Evolutionary conservation across 371 early-diverging fungal genomes (phyloP), one percentile per base, ranked within the genome.

Genomic region (Rhizopus sp.): DNA sequence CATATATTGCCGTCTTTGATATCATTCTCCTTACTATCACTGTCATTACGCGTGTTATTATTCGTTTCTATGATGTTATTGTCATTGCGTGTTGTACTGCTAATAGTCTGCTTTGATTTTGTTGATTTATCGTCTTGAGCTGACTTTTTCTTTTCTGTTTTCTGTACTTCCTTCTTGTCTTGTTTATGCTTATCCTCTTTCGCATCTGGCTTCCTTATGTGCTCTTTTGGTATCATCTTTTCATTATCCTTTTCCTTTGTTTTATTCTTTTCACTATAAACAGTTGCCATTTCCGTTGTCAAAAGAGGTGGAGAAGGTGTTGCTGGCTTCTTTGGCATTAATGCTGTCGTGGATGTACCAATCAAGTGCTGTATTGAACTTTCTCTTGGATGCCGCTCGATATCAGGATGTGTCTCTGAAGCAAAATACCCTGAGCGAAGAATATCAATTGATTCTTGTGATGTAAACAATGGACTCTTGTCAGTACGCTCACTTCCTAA

Each of bases 361-460:
- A 59, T n/a, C n/a, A 59, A 39, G 31, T 59, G 59, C 17, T 31
- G 32, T 3, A 59, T 53, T 13, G 33, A 17, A 15, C 30, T 35
- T 37, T 17, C 44, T 13, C 42, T 49, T 23, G 10, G 53, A 44
- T 17, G 31, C 44, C 16, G 40, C 15, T 44, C 38, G 9, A 29
- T 41, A 13, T 34, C 9, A 39, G 62, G 57, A 57, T 30, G 30
- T 7, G 46, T 29, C 5, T 39, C 44, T 10, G 63, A 44, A 5
- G 49, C 34, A 59, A 67, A 67, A 38, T 67, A 67, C 5, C 60
- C 63, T 8, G 67, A 62, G 7, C 51, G 37, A 6, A 59, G 12
- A 34, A 67, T 42, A 12, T 51, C 59, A 17, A 35, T 55, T 23
- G 63, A 17, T n/a, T 62, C 59, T 0, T 52, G 47, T 8, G 59